Conservation (phyloP, 2,329 filamentous ascomycete species). For the Fusarium annulatum region DNA sequence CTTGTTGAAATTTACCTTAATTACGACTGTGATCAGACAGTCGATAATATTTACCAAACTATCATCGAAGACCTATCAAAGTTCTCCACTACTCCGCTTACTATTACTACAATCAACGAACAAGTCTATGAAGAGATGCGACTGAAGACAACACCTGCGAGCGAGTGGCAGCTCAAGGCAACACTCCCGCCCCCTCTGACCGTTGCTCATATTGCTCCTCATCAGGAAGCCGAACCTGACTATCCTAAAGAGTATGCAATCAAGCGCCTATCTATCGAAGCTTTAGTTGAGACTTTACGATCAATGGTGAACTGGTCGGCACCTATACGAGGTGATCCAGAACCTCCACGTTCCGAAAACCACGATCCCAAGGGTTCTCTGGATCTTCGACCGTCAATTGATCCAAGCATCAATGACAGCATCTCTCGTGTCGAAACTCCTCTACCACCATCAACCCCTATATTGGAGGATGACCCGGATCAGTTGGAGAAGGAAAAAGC, state of each 20-base stretch:
- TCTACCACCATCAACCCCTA: conserved; percentile 72
- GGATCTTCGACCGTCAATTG: conserved; percentile 70
- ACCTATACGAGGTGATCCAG: conserved; percentile 68
- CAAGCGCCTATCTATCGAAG: conserved; percentile 90
- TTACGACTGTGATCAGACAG: conserved; percentile 94
- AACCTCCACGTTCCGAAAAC: conserved; percentile 45
- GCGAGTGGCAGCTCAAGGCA: conserved; percentile 89
- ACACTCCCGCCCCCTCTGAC: conserved; percentile 88
- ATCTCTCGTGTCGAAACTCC: conserved; percentile 70
- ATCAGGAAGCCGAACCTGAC: conserved; percentile 71
- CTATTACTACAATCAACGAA: conserved; percentile 80
- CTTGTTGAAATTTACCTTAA: conserved; percentile 97
- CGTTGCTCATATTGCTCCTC: conserved; percentile 75
- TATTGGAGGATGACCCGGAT: conserved; percentile 88
- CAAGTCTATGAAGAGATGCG: conserved; percentile 87
- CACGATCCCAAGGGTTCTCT: conserved; percentile 53
- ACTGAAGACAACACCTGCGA: conserved; percentile 66
- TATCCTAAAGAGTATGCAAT: conserved; percentile 90
- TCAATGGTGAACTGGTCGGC: conserved; percentile 94
- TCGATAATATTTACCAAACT: conserved; percentile 97
- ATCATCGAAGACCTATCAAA: conserved; percentile 94
- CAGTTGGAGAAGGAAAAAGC: conserved; percentile 96
- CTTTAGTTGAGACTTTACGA: conserved; percentile 85
- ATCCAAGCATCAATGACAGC: conserved; percentile 71
- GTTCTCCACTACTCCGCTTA: conserved; percentile 82